These are phyloP conservation scores for Pyrenula massariospora DNA, from an alignment of 495 filamentous ascomycete genomes.

Conservation along the genomic window DNA sequence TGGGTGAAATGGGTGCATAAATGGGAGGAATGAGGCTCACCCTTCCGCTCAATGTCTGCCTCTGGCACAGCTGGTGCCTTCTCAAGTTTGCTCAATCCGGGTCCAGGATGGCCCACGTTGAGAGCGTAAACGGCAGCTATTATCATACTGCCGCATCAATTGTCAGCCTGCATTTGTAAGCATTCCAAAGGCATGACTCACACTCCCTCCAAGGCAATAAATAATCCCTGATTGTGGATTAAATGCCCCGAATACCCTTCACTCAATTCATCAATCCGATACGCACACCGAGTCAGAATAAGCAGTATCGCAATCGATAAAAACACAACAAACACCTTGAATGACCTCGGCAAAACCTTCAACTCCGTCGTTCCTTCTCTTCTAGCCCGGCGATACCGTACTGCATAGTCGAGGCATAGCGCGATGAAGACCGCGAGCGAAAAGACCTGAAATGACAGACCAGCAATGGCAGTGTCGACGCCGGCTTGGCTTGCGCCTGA, in stretches of 20 bases:
- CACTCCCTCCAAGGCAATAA: slow-evolving; percentile 39
- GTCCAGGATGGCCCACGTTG: not conserved
- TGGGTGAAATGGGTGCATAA: not conserved
- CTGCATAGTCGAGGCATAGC: slow-evolving; percentile 25
- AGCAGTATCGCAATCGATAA: slow-evolving; percentile 27
- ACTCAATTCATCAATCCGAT: slow-evolving; percentile 36
- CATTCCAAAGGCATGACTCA: slow-evolving; percentile 7
- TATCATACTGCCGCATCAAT: not conserved
- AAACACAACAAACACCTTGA: slow-evolving; percentile 32
- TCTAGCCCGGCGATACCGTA: slow-evolving; percentile 14
- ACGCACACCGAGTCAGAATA: slow-evolving; percentile 34
- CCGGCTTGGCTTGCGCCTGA: slow-evolving; percentile 15
- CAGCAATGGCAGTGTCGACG: slow-evolving; percentile 23
- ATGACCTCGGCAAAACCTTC: slow-evolving; percentile 6
- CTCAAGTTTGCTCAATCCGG: not conserved
- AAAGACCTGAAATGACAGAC: slow-evolving; percentile 31
- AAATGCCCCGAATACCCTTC: slow-evolving; percentile 30
- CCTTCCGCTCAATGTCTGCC: not conserved
- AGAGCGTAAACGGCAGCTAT: not conserved
- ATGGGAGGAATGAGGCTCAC: not conserved
- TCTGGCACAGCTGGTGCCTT: not conserved
- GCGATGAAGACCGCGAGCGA: slow-evolving; percentile 35
- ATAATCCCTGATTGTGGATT: slow-evolving; percentile 31
- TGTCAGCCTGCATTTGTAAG: not conserved
- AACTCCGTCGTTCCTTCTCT: slow-evolving; percentile 5